Base-by-base conservation (phyloP, 1,284 basidiomycete species). In the Rhodotorula mucilaginosa region DNA sequence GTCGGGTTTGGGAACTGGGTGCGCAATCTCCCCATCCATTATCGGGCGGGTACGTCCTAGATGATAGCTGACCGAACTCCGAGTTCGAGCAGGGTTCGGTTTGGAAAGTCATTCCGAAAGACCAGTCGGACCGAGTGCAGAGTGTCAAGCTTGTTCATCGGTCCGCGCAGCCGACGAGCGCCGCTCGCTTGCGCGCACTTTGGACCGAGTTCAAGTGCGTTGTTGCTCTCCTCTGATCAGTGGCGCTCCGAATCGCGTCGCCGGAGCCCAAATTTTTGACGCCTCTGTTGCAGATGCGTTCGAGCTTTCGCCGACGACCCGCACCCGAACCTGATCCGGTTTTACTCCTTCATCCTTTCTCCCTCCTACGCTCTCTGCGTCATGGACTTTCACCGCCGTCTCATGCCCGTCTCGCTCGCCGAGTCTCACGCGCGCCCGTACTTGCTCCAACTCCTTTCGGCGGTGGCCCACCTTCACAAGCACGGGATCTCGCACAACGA, bases 301-400 rank as follows among this genome's bases (percentile, higher is more conserved):
- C 86, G 89, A 74, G 84, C 87, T 18, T 87, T 96, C 80, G 90
- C 89, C 81, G 82, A 87, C 63, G 89, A 92, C 78, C 87, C 89
- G 13, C 93, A 97, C 80, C 92, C 92, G 1, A 90, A 90, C 73
- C 89, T 97, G 80, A 90, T 97, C 76, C 87, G 88, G 13, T 96
- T 97, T 81, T 89, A 93, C 78, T 90, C 91, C 5, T 96, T 97
- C 84, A 88, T 96, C 79, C 91, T 97, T 76, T 93, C 92, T 0
- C 91, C 92, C 5, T 89, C 88, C 48, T 95, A 90, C 82, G 92
- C 92, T 58, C 84, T 92, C 73, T 90, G 92, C 78, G 89, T 89
- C 21, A 92, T 96, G 91, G 64, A 67, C 51, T 69, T 76, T 81
- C 58, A 80, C 82, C 72, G 90, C 2, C 85, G 86, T 89, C 86